Evolutionary conservation across 2,329 filamentous ascomycete species (phyloP).

Genomic region (Pseudocercospora eumusae): DNA sequence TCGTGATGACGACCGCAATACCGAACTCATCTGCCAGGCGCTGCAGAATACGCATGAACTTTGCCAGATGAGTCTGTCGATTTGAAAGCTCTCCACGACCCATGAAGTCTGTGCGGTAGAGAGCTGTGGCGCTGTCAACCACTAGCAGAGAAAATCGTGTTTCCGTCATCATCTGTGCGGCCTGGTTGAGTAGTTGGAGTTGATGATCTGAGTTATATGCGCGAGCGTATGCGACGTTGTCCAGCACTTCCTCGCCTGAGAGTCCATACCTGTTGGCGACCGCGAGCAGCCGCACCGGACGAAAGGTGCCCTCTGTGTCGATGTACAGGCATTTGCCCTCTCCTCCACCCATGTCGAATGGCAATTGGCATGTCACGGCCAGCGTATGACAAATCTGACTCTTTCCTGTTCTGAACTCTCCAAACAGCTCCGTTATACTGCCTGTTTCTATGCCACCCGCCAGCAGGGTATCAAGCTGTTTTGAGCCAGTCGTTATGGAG

Average conservation of each 20-base stretch:
- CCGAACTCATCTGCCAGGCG: constrained; percentile 79
- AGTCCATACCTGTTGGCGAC: constrained; percentile 94
- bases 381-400: constrained; percentile 98
- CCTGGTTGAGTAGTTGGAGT: constrained; percentile 89
- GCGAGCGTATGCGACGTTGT: constrained; percentile 96
- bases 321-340: constrained; percentile 99
- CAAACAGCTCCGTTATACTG: constrained; percentile 96
- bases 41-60: constrained; percentile 84
- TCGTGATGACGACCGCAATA: constrained; percentile 97
- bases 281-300: constrained; percentile 83
- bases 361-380: constrained; percentile 96
- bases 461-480: constrained; percentile 91
- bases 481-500: constrained; percentile 96
- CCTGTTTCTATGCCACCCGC: constrained; percentile 95
- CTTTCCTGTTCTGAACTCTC: constrained; percentile 96
- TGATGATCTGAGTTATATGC: constrained; percentile 99
- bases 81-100: constrained; percentile 97
- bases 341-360: constrained; percentile 98
- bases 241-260: constrained; percentile 93
- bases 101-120: constrained; percentile 95
- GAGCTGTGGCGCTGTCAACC: constrained; percentile 90
- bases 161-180: constrained; percentile 98
- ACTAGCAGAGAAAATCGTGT: constrained; percentile 94
- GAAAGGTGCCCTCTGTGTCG: constrained; percentile 94
- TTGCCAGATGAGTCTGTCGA: constrained; percentile 82